Percentiles rank a stretch among this genome's conserved stretches.
Conservation (phyloP, 2,329 filamentous ascomycete genomes). For the Teratosphaeria viscida region DNA sequence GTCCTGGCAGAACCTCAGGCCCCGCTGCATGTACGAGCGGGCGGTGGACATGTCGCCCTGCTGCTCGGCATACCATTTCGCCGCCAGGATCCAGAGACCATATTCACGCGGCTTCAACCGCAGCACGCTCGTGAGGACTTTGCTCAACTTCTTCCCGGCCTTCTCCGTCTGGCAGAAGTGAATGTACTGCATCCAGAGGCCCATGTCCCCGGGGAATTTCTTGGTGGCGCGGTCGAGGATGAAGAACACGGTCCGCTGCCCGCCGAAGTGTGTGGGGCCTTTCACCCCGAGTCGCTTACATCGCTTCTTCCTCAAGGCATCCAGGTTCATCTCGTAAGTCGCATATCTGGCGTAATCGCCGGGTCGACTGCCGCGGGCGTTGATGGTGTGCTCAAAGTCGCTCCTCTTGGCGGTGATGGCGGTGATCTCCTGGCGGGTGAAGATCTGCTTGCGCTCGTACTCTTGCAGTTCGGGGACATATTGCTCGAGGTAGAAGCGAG, state of each 20-base stretch:
- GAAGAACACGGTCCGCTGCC: conserved; percentile 75
- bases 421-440: conserved; percentile 79
- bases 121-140: conserved; percentile 57
- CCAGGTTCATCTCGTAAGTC: conserved; percentile 56
- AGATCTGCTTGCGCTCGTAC: conserved; percentile 85
- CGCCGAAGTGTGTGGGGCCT: conserved; percentile 47
- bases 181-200: conserved; percentile 84
- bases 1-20: conserved; percentile 75
- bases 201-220: conserved; percentile 71
- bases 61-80: conserved; percentile 64
- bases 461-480: conserved; percentile 86
- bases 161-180: conserved; percentile 62
- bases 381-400: conserved; percentile 84
- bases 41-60: conserved; percentile 82
- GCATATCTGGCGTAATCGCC: conserved; percentile 78
- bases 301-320: conserved; percentile 70
- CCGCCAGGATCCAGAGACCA: conserved; percentile 75
- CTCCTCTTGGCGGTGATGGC: conserved; percentile 83
- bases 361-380: conserved; percentile 66
- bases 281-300: conserved; percentile 71
- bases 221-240: conserved; percentile 78
- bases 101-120: conserved; percentile 76
- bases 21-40: conserved; percentile 76
- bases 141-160: conserved; percentile 49
- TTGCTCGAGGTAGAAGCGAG: conserved; percentile 87